Evolutionary conservation across 2,329 filamentous ascomycete genomes (phyloP), one percentile per base, ranked within the genome.

Genomic region (Diplodia scrobiculata): DNA sequence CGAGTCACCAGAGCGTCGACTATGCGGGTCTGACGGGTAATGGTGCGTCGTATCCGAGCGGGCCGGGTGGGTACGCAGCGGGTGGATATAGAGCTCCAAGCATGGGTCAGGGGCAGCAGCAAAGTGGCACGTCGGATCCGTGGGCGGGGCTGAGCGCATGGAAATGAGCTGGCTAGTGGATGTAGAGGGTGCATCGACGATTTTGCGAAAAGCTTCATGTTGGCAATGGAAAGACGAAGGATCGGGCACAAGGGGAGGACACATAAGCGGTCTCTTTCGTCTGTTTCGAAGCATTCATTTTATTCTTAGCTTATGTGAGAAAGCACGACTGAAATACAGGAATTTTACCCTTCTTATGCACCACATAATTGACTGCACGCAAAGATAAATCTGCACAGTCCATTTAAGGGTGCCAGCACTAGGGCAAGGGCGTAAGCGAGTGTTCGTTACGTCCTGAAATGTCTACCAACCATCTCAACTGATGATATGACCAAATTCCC

Each of bases 111-210:
- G 70, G 72, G 11, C 76, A 77, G 54, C 74, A 48, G 58, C 71
- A 74, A n/a, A 68, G 68, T 1, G 65, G 66, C 48, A 68, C 50
- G 68, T 71, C 68, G 59, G 87, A 91, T 80, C 89, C 88, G 7
- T 91, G 88, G 88, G 87, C 88, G 17, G 89, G 88, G 4, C 75
- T 91, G 70, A 89, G 84, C 78, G 85, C 84, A 53, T 91, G 88
- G 88, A 89, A 89, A 55, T 67, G 63, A 38, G 21, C 4, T n/a
- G 59, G 10, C 19, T 14, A 17, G 27, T 34, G 4, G 17, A 25
- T 45, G 36, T 10, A 34, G 50, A 7, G 4, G 38, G 17, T 53
- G 51, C 3, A 52, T 53, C 7, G 32, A 53, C 38, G 14, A 41
- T 41, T 53, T 17, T 19, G 48, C 10, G 25, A 27, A 36, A 45